phyloP scores from a whole-genome alignment of 2,329 filamentous ascomycete genomes.

The Cladophialophora carrionii region DNA sequence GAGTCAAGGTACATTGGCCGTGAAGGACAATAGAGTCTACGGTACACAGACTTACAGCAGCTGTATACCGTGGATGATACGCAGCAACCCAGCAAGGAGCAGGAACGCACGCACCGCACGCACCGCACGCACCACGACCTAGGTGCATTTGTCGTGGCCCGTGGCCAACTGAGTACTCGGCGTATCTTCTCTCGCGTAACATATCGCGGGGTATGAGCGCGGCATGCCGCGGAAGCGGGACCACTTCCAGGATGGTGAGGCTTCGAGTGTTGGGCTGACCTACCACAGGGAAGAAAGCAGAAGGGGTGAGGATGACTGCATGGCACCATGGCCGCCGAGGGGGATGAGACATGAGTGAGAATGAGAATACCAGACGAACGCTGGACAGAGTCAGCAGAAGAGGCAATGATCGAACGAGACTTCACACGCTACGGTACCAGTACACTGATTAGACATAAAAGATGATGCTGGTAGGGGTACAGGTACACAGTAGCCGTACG shows the following conservation, averaged over 20 bases:
- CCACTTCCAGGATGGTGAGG: background rate
- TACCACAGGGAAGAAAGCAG: background rate
- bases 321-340: background rate
- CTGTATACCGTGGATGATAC: too few relatives aligned
- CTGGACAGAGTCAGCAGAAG: background rate
- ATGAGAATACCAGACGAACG: too few relatives aligned
- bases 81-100: background rate
- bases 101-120: too few relatives aligned
- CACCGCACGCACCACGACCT: background rate
- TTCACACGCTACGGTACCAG: background rate
- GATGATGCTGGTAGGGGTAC: background rate
- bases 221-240: conserved; percentile 2
- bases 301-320: conserved; percentile 2
- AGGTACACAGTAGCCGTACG: background rate
- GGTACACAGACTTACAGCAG: too few relatives aligned
- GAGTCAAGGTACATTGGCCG: too few relatives aligned
- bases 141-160: background rate
- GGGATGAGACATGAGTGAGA: background rate
- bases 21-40: too few relatives aligned
- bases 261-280: background rate
- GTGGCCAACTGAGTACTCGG: too few relatives aligned
- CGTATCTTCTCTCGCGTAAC: background rate
- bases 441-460: background rate
- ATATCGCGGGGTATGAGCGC: background rate
- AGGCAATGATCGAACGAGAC: background rate